Evolutionary conservation across 2,329 filamentous ascomycete genomes (phyloP).

Genomic region (Scedosporium minutisporum): DNA sequence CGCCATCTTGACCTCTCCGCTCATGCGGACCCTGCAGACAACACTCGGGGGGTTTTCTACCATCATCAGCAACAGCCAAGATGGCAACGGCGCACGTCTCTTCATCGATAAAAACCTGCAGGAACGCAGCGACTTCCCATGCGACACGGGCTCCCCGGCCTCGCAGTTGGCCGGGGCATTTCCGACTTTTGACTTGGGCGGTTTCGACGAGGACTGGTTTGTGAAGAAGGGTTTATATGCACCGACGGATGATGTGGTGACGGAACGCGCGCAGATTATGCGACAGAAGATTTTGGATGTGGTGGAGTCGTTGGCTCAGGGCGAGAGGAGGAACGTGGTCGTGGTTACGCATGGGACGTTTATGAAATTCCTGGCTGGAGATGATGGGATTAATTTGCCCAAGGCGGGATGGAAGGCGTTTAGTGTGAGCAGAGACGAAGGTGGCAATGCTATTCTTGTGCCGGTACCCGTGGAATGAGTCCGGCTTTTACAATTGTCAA

Average conservation of each 20-base stretch:
- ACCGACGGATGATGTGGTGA: conserved; percentile 10
- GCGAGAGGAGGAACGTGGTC: conserved; percentile 13
- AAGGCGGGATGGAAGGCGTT: conserved; percentile 21
- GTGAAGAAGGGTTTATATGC: conserved; percentile 12
- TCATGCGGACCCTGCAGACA: conserved; percentile 11
- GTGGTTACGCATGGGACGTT: conserved; percentile 22
- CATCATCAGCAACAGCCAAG: conserved; percentile 3
- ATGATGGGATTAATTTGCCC: conserved; percentile 18
- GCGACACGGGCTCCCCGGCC: conserved; percentile 15
- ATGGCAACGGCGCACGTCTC: conserved; percentile 5
- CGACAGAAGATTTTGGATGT: conserved; percentile 10
- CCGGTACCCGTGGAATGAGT: neutral
- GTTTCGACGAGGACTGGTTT: conserved; percentile 12
- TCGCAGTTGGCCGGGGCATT: conserved; percentile 9
- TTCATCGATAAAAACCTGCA: conserved; percentile 15
- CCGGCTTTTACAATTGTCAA: no score
- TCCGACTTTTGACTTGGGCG: conserved; percentile 10
- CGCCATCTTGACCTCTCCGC: conserved; percentile 11
- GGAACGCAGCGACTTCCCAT: conserved; percentile 17
- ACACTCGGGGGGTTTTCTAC: conserved; percentile 8
- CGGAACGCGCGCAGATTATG: conserved; percentile 10
- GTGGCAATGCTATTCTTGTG: conserved; percentile 3
- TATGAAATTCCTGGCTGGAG: conserved; percentile 19
- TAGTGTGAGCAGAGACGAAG: conserved; percentile 8
- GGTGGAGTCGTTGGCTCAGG: conserved; percentile 2